phyloP scores from a whole-genome alignment of 2,329 filamentous ascomycete genomes.

The Paraconiothyrium sp. region DNA sequence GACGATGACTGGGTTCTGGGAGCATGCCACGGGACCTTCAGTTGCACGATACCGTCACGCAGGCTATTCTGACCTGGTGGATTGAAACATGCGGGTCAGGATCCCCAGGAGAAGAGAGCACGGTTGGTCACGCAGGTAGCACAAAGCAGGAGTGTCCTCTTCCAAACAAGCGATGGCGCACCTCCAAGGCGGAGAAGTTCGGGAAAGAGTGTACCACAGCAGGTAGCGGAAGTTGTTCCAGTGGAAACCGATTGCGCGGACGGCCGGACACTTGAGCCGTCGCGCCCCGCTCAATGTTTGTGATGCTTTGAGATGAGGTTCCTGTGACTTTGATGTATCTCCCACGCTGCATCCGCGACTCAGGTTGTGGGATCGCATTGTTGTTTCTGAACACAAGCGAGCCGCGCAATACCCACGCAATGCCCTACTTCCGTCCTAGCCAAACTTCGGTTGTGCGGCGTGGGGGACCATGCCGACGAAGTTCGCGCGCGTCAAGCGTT shows the following conservation, averaged over 20 bases:
- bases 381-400: constrained; percentile 34
- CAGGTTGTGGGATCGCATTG: constrained; percentile 15
- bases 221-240: constrained; percentile 33
- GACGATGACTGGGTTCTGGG: constrained; percentile 43
- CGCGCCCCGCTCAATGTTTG: constrained; percentile 27
- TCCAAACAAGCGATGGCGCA: constrained; percentile 36
- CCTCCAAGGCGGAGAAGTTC: constrained; percentile 46
- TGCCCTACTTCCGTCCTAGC: constrained; percentile 14
- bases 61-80: constrained; percentile 40
- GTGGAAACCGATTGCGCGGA: constrained; percentile 42
- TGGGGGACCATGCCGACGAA: constrained; percentile 29
- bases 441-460: constrained; percentile 38
- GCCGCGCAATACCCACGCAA: constrained; percentile 21
- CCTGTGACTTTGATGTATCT: constrained; percentile 24
- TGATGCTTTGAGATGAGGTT: constrained; percentile 25
- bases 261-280: constrained; percentile 32
- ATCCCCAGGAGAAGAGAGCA: constrained; percentile 30
- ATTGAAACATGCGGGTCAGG: constrained; percentile 48
- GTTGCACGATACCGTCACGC: constrained; percentile 48
- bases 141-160: constrained; percentile 41
- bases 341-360: constrained; percentile 18
- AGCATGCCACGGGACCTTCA: constrained; percentile 36
- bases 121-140: constrained; percentile 39
- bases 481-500: constrained; percentile 34
- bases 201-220: constrained; percentile 28